Base-by-base conservation (phyloP, 768 basidiomycete species). In the Galerina sulciceps region DNA sequence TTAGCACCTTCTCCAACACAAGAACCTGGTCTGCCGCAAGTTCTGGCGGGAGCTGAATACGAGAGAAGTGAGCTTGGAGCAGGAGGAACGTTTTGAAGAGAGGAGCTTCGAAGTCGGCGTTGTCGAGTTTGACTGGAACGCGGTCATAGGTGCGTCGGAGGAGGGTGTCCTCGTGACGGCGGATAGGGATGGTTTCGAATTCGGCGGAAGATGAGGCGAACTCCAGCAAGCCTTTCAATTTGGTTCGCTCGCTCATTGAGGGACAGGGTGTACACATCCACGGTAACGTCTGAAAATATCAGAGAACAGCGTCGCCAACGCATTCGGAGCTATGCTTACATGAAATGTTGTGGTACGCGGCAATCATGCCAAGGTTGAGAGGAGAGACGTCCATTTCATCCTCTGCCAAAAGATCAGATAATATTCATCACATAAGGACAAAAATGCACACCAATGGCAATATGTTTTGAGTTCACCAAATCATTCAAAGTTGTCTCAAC, bases 41-140 rank as follows among this genome's bases (percentile, higher is more conserved):
- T 68, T 99, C 97, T 11, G 96, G 89, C 0, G 96, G 96, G 2
- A 99, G 81, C 43, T 92, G 88, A 15, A 99, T 80, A 8, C 96
- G 90, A 1, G 93, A 94, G 77, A 99, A 99, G 77, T 99, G 96
- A 0, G 96, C 95, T 70, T 99, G 96, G 1, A 99, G 82, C 1
- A 99, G 85, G 31, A 99, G 81, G 88, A 96, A 97, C 0, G 96
- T 95, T 79, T 99, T 99, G 89, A 98, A 98, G 70, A 96, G 89
- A 0, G 96, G 96, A 14, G 92, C 90, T 68, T 95, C 93, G 74
- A 94, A 99, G 74, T 98, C 91, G 59, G 71, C 75, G 1, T 70
- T 69, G 48, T 92, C 88, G 41, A 98, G 83, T 76, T 99, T 99
- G 79, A 99, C 96, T 1, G 96, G 96, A 1, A 96, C 90, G 18